Evolutionary conservation across 2,329 filamentous ascomycete species (phyloP), one percentile per base, ranked within the genome.

Genomic region (Colletotrichum lupini): DNA sequence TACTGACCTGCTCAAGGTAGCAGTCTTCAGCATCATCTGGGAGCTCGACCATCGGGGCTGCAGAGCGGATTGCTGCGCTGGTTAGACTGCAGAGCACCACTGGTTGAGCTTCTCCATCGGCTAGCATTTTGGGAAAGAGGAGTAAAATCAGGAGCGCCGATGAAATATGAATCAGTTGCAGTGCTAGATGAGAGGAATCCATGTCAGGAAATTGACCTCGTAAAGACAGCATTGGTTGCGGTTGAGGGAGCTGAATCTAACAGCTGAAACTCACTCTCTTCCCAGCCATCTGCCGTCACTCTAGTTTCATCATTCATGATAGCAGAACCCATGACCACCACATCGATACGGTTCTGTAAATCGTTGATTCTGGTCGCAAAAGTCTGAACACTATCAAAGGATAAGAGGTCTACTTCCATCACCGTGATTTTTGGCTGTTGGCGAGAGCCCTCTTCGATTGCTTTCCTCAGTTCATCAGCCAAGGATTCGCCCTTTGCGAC

Each of bases 241-340:
- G 7, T 49, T 49, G 5, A 2, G 2, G 19, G 42, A n/a, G 42
- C 19, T 4, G 19, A 2, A 11, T n/a, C 4, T n/a, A 9, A 5
- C 42, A n/a, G 19, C 4, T 3, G 42, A 49, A 19, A 61, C 58
- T 61, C 11, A 61, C 58, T 61, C 42, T 61, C 58, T 61, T 61
- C 58, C 35, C 35, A 61, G 4, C 35, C 58, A 11, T 61, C 58
- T 46, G 58, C 35, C 11, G 35, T 61, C 8, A 61, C 19, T 61
- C 35, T 61, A 5, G 58, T 61, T 35, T 46, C 35, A 37, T 61
- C 24, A 19, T 61, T 61, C 58, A 61, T 61, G 24, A 61, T 46
- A 26, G 58, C 58, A 46, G 58, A 61, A 14, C 58, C 58, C 35
- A 61, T 61, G 32, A 61, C 58, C 42, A 61, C n/a, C 11, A 26